Evolutionary conservation across 805 yeast species (phyloP).

Genomic region (Candida maris): DNA sequence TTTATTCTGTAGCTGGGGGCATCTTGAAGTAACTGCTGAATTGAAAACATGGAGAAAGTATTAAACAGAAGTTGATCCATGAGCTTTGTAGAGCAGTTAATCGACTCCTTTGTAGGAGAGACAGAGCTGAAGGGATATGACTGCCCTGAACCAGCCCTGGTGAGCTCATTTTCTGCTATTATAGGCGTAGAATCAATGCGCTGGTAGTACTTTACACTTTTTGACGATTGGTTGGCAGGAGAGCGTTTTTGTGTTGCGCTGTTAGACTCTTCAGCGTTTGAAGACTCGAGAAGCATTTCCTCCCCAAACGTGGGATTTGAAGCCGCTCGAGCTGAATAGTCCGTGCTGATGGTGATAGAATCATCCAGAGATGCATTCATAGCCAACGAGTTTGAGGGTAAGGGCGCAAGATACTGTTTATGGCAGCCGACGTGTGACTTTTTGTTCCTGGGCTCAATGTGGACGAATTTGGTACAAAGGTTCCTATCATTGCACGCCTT

Average conservation of each 20-base stretch:
- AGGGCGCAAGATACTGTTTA: neutral
- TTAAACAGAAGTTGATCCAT: slow-evolving; percentile 1
- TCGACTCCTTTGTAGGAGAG: neutral
- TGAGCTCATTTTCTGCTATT: no score
- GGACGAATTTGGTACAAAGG: slow-evolving; percentile 1
- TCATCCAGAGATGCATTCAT: neutral
- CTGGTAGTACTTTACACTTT: no score
- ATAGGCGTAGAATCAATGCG: no score
- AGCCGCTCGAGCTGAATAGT: neutral
- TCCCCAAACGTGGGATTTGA: neutral
- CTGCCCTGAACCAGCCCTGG: neutral
- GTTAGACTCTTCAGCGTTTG: neutral
- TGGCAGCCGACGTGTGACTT: neutral
- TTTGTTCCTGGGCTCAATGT: slow-evolving; percentile 1
- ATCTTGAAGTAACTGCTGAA: slow-evolving; percentile 2
- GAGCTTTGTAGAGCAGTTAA: neutral
- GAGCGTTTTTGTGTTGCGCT: no score
- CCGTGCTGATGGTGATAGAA: neutral
- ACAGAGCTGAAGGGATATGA: neutral
- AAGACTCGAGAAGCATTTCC: neutral
- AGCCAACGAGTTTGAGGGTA: neutral
- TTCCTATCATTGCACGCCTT: neutral
- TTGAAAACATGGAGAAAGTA: slow-evolving; percentile 1
- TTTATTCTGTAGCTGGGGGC: neutral
- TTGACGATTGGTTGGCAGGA: no score